Evolutionary conservation across 2,329 filamentous ascomycete genomes (phyloP), one percentile per base, ranked within the genome.

Genomic region (Ophiocordyceps camponoti-leonardi): DNA sequence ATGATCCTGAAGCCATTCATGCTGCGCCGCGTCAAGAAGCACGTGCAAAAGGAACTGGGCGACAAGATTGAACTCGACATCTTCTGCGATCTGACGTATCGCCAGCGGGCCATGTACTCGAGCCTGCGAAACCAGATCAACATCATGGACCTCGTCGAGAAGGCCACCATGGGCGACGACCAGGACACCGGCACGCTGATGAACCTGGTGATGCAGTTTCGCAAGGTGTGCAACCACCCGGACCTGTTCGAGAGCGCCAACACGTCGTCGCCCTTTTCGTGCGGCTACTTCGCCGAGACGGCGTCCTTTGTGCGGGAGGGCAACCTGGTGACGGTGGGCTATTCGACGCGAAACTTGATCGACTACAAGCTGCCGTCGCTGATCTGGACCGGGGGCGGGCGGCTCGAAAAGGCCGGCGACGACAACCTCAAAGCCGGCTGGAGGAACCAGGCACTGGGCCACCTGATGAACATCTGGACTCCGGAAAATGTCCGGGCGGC

Each of bases 1-100:
- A 94, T 96, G 88, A 98, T 98, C 54, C 67, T 98, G 53, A 96
- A 98, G 67, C 92, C 92, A 0, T 98, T 98, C 71, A 98, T 98
- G 92, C 77, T 98, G 61, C 86, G 92, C 55, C 90, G 92, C 77
- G 86, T 98, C 65, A 98, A 98, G 79, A 96, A 96, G 69, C 90
- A 98, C 61, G 92, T 98, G 44, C 92, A 98, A 62, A 95, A 96
- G 64, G 92, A 98, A 62, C 78, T 98, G 43, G 92, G 92, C 42
- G 92, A 98, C 75, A 98, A 98, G 78, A 93, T 96, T 48, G 92
- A 98, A 63, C 71, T 86, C 50, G 92, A 98, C 56, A 77, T 98
- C 48, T 96, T 90, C 75, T 98, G 92, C 62, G 83, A 98, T 55
- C 77, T 98, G 50, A 96, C 92, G 0, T 96, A 96, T 63, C 82